A percentile compares a stretch with the other conserved stretches of the same genome.
phyloP scores from a whole-genome alignment of 2,329 filamentous ascomycete species.

The Aspergillus aculeatus region DNA sequence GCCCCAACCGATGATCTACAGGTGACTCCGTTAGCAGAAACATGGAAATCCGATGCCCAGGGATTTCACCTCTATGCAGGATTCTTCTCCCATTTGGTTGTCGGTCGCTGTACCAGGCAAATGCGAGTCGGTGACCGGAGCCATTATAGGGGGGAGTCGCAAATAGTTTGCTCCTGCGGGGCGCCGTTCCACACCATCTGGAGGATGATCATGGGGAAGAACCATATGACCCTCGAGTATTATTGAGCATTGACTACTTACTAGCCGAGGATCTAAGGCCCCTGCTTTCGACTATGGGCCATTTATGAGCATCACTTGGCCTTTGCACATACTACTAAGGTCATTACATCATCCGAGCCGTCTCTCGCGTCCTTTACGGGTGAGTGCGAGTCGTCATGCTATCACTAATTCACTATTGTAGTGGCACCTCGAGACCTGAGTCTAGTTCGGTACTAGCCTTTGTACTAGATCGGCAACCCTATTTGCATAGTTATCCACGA shows the following conservation, averaged over 20 bases:
- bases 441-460: background rate
- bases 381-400: background rate
- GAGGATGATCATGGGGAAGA: background rate
- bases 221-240: background rate
- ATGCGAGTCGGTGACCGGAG: background rate
- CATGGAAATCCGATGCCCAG: background rate
- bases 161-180: background rate
- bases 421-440: background rate
- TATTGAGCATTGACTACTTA: background rate
- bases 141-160: background rate
- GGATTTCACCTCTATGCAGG: background rate
- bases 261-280: background rate
- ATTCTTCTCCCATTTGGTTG: background rate
- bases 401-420: background rate
- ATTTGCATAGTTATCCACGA: slow-evolving; percentile 1
- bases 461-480: slow-evolving; percentile 6
- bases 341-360: background rate
- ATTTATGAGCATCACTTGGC: background rate
- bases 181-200: background rate
- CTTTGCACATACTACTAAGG: background rate
- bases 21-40: background rate
- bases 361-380: background rate
- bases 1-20: background rate
- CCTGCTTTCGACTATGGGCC: background rate
- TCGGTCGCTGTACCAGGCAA: background rate